phyloP scores from a whole-genome alignment of 495 filamentous ascomycete genomes.

The Talaromyces borbonicus region DNA sequence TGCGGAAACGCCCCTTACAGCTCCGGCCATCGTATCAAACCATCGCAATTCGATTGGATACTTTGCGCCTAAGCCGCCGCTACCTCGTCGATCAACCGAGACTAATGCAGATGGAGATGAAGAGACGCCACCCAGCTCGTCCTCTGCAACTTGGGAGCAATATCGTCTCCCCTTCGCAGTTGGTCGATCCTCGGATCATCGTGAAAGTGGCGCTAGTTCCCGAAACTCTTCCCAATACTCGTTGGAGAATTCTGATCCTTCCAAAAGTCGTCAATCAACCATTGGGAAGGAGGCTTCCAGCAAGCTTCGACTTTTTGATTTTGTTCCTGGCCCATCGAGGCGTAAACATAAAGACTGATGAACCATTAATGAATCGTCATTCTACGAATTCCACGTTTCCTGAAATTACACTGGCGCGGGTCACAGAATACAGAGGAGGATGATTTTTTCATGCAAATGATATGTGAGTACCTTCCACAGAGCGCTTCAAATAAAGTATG shows the following conservation, averaged over 20 bases:
- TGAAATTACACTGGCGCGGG: too few relatives aligned
- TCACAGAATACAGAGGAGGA: too few relatives aligned
- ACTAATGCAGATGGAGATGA: conserved; percentile 29
- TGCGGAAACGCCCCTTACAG: conserved; percentile 29
- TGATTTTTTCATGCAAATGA: too few relatives aligned
- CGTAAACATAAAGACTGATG: conserved; percentile 31
- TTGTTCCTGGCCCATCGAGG: conserved; percentile 32
- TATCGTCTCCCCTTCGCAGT: conserved; percentile 31
- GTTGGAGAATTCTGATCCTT: conserved; percentile 30
- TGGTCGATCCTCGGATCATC: conserved; percentile 35
- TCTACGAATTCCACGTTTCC: too few relatives aligned
- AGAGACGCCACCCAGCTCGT: conserved; percentile 43
- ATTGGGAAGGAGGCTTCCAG: conserved; percentile 36
- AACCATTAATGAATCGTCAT: not conserved
- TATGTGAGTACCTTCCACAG: too few relatives aligned
- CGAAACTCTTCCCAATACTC: conserved; percentile 41
- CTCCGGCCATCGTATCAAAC: conserved; percentile 23
- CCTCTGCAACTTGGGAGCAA: conserved; percentile 43
- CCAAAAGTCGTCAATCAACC: conserved; percentile 33
- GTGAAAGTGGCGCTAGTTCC: conserved; percentile 37
- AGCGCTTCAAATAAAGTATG: too few relatives aligned
- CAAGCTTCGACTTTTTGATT: conserved; percentile 41
- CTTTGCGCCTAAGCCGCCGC: conserved; percentile 29
- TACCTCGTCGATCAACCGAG: conserved; percentile 35
- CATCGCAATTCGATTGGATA: conserved; percentile 38